Evolutionary conservation across 2,329 filamentous ascomycete genomes (phyloP), one percentile per base, ranked within the genome.

Genomic region (Arthrobotrys megalospora): DNA sequence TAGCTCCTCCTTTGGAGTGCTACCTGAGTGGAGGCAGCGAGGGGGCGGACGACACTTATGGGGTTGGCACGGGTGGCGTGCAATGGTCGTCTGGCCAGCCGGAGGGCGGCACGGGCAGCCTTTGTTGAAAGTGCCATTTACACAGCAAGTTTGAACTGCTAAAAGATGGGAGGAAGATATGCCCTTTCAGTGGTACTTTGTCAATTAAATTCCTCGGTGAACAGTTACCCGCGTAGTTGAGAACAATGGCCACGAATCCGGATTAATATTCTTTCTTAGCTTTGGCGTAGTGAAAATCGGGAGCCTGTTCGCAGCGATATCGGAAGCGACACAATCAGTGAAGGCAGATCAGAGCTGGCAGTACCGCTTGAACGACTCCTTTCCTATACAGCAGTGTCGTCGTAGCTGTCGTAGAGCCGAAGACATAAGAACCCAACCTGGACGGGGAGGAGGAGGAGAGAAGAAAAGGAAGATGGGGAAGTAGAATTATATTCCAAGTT

Each of bases 1-100:
- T 87, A 87, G 63, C 81, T 79, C 69, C 86, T 86, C 80, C 81
- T 72, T 41, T 68, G 79, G 58, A 79, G 53, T 14, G 66, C 41
- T 43, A 64, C 32, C 11, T 66, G 48, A 34, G 64, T 24, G 10
- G 76, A 66, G 19, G 67, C 43, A 32, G 52, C 38, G n/a, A 63
- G 28, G 45, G 73, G 28, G n/a, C 73, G 73, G 32, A 41, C 19
- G 48, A 41, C 19, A 43, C 63, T 68, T 28, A 53, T 34, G 36
- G 60, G 38, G 43, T 50, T 64, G 41, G 36, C 16, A 28, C 71
- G 73, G 41, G 50, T 63, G 21, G 28, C 50, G 24, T 53, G 65
- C 58, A 77, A 47, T 36, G 66, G 60, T 6, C 60, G 66, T 62
- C 52, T 60, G 48, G 48, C 60, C 38, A 71, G 45, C 21, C 73